Conservation (phyloP, 2,329 filamentous ascomycete genomes). For the Fusarium buxicola region DNA sequence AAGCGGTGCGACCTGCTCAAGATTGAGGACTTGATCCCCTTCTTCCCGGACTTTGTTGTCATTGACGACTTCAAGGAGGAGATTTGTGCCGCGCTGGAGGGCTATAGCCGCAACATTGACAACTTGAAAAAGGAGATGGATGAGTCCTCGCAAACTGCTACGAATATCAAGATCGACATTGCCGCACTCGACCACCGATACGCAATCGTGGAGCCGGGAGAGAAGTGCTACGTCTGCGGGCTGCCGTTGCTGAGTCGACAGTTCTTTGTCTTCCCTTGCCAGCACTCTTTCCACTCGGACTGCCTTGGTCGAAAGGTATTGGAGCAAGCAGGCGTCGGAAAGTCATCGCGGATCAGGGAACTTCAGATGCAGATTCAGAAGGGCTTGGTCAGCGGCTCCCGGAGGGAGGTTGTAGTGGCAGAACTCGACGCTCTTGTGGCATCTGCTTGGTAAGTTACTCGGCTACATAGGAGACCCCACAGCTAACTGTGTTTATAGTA, state of each 20-base stretch:
- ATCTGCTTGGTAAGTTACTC: constrained; percentile 77
- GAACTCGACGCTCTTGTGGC: constrained; percentile 95
- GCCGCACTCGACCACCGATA: constrained; percentile 87
- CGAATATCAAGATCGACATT: constrained; percentile 92
- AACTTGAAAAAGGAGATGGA: constrained; percentile 94
- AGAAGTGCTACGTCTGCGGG: constrained; percentile 90
- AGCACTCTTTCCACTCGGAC: constrained; percentile 97
- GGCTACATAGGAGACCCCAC: neutral
- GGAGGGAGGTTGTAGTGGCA: constrained; percentile 83
- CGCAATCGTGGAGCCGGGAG: constrained; percentile 95
- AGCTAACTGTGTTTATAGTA: constrained; percentile 63
- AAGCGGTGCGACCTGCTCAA: constrained; percentile 90
- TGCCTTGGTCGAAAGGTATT: constrained; percentile 89
- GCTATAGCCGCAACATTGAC: constrained; percentile 93
- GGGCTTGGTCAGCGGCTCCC: constrained; percentile 75
- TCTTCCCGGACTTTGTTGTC: constrained; percentile 98
- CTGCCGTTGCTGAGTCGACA: constrained; percentile 88
- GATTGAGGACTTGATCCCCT: constrained; percentile 97
- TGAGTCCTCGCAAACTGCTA: constrained; percentile 86
- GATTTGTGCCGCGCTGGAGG: constrained; percentile 92
- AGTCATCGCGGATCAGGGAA: constrained; percentile 84
- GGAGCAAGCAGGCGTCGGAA: constrained; percentile 80
- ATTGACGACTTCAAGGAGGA: constrained; percentile 99
- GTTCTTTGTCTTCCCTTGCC: constrained; percentile 98
- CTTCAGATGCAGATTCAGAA: constrained; percentile 86